These are phyloP conservation scores for Megacollybia platyphylla DNA, from an alignment of 1,284 basidiomycete species.

Conservation along the genomic window DNA sequence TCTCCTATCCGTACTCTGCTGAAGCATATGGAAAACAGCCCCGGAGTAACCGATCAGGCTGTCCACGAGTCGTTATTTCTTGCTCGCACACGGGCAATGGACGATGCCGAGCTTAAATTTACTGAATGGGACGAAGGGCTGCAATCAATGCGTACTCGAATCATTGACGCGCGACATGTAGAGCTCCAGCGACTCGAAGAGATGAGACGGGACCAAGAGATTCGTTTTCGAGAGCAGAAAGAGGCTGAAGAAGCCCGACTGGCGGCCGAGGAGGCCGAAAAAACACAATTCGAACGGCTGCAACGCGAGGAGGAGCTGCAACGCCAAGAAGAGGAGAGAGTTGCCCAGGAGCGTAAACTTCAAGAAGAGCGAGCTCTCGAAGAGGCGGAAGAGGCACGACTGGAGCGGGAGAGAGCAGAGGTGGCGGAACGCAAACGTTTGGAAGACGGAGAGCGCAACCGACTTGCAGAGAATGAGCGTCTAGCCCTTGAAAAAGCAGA, in stretches of 20 bases:
- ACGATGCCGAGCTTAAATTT: slow-evolving; percentile 36
- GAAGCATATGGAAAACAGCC: slow-evolving; percentile 31
- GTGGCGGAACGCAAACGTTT: slow-evolving; percentile 14
- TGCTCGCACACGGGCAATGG: slow-evolving; percentile 29
- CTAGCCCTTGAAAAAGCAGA: slow-evolving; percentile 6
- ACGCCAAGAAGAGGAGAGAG: slow-evolving; percentile 8
- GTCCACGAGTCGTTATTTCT: slow-evolving; percentile 31
- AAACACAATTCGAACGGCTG: slow-evolving; percentile 11
- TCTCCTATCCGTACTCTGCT: slow-evolving; percentile 38
- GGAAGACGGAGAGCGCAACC: slow-evolving; percentile 13
- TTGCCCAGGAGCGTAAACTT: slow-evolving; percentile 15
- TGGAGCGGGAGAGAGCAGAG: slow-evolving; percentile 16
- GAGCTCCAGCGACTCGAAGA: slow-evolving; percentile 21
- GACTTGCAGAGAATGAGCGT: slow-evolving; percentile 9
- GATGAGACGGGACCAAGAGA: slow-evolving; percentile 13
- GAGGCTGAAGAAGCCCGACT: slow-evolving; percentile 19
- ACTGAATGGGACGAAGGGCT: slow-evolving; percentile 33
- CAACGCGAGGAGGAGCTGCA: slow-evolving; percentile 6
- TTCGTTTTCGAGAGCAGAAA: slow-evolving; percentile 17
- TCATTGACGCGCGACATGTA: slow-evolving; percentile 20
- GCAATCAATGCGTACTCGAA: slow-evolving; percentile 20
- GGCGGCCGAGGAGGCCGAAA: slow-evolving; percentile 15
- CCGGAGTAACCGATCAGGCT: slow-evolving; percentile 24
- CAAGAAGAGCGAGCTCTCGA: slow-evolving; percentile 19
- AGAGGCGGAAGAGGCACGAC: slow-evolving; percentile 11